Evolutionary conservation across 768 basidiomycete species (phyloP), one percentile per base, ranked within the genome.

Genomic region (Fomitopsis pulvina): DNA sequence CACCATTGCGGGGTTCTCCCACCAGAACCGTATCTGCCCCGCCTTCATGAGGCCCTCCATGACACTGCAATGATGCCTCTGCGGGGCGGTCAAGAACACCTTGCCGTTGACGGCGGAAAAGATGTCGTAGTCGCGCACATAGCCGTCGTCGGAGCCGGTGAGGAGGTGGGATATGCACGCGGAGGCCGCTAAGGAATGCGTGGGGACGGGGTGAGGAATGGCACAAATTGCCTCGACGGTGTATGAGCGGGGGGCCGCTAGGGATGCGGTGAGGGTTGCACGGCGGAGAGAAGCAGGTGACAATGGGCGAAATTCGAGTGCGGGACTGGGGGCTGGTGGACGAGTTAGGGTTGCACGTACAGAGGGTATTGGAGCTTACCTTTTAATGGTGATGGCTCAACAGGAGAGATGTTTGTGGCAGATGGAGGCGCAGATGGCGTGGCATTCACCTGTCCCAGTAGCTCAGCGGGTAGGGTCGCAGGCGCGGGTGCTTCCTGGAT

Each of bases 121-220:
- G 42, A 95, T 79, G 65, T 97, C 92, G 68, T 94, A 97, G 69
- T 90, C 79, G 30, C 93, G 81, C 39, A 97, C 86, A 57, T 91
- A 93, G 8, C 93, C 94, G 63, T 97, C 93, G 57, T 95, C 87
- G 11, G 88, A 90, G 29, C 93, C 93, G 12, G 94, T 94, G 27
- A 95, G 66, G 20, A 96, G 72, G 63, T 93, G 90, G 18, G 87
- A 81, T 78, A 94, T 81, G 67, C 93, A 95, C 24, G 79, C 67
- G 0, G 92, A 92, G 3, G 87, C 75, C 9, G 92, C 87, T 11
- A 97, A 78, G n/a, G 87, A 77, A 66, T 96, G 89, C 0, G 89
- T 92, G 3, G 92, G 83, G 3, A 80, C 81, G 3, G 92, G 92
- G 55, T 94, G 88, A 1, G 94, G 90, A 49, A 97, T 80, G 18